Evolutionary conservation across 306 rosid genomes (phyloP), one percentile per base, ranked within the genome.

Genomic region (Quercus robur): DNA sequence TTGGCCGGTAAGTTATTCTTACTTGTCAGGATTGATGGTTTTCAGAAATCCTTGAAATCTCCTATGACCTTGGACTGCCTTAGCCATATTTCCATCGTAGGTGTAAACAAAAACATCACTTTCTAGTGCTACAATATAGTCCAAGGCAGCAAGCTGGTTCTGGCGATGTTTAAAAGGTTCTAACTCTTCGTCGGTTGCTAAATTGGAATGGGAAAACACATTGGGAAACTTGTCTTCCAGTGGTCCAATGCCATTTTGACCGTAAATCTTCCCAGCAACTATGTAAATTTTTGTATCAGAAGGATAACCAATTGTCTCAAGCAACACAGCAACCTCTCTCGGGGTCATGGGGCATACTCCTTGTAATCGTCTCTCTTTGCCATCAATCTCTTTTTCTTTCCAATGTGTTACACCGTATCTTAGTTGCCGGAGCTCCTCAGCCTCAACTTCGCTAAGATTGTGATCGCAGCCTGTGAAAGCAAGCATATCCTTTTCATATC

Each of bases 321-420:
- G 92, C 35, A 92, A 89, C 15, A 89, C 63, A 0, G 92, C 88
- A 21, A 85, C 89, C 71, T 92, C 97, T 81, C 95, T 92, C 12
- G 97, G 95, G 8, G 97, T 89, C 97, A 92, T 89, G 3, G 97
- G 97, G 23, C 97, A 92, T 2, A 30, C 62, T 19, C 97, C 97
- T 67, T 57, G 63, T 3, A 63, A 77, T 2, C 95, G 81, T 46
- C 73, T 88, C 56, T 73, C 72, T 17, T 38, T 77, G 69, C 91
- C 59, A 21, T 90, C 84, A 56, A 88, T 90, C 74, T 66, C 75
- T 78, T 92, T 92, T 41, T 76, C 79, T 70, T 92, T 92, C 97
- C 97, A 92, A 28, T 87, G 95, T 21, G 75, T 54, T 3, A 85
- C 89, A 20, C 21, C 5, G 4, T 85, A 81, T 81, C 95, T 89